phyloP scores from a whole-genome alignment of 805 yeast genomes.

The Zygosaccharomyces siamensis region DNA sequence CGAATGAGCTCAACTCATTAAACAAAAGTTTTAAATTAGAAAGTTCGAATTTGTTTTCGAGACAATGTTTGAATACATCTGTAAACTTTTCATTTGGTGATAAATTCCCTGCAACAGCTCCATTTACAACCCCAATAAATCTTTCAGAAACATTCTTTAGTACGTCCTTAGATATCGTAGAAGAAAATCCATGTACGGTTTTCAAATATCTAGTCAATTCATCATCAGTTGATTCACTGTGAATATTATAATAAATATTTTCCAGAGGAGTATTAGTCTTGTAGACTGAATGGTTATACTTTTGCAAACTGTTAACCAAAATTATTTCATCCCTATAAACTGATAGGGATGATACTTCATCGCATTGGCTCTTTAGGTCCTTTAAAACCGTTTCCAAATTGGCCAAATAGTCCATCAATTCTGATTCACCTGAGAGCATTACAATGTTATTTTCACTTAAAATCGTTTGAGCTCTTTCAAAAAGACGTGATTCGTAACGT shows the following conservation, averaged over 20 bases:
- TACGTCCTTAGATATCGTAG: conserved; percentile 37
- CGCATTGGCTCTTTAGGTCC: conserved; percentile 57
- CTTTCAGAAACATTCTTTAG: conserved; percentile 33
- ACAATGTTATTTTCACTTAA: conserved; percentile 25
- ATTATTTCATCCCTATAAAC: conserved; percentile 34
- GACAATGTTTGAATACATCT: conserved; percentile 38
- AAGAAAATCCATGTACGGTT: conserved; percentile 39
- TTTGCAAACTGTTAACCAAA: conserved; percentile 28
- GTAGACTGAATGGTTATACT: conserved; percentile 33
- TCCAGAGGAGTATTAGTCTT: conserved; percentile 29
- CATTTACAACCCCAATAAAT: conserved; percentile 37
- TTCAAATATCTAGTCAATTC: conserved; percentile 32
- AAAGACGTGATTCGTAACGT: conserved; percentile 48
- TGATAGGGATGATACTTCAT: conserved; percentile 55
- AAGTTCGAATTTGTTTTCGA: conserved; percentile 41
- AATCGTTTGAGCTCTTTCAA: conserved; percentile 41
- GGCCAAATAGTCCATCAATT: conserved; percentile 52
- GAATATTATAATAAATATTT: conserved; percentile 25
- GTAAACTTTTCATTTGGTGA: conserved; percentile 33
- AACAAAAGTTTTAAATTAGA: conserved; percentile 38
- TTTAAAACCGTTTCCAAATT: conserved; percentile 67
- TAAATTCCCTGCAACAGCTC: conserved; percentile 32
- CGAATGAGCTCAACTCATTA: conserved; percentile 38
- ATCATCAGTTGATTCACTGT: conserved; percentile 22
- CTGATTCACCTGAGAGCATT: conserved; percentile 20